Evolutionary conservation across 2,329 filamentous ascomycete genomes (phyloP), one percentile per base, ranked within the genome.

Genomic region (Tolypocladium album): DNA sequence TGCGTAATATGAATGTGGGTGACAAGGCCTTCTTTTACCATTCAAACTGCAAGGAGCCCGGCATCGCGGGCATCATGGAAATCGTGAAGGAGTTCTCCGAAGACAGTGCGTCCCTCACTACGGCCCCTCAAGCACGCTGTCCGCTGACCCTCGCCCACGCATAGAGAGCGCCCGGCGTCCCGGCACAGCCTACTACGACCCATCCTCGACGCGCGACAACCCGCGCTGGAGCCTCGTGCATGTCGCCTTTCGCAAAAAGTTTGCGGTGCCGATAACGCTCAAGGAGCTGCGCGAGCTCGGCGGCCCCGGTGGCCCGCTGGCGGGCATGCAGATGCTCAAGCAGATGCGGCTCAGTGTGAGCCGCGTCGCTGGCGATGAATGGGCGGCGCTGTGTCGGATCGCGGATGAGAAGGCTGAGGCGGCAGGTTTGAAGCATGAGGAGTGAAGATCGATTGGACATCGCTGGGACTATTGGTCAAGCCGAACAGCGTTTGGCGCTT

Each of bases 21-120:
- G 94, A 99, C 70, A 80, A 92, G 39, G 92, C 92, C 34, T 97
- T 99, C 76, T 97, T 99, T 77, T 97, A 97, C 71, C 93, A 97
- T 74, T 96, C 90, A 55, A 96, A 94, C 68, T 94, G 90, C 75
- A 96, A 95, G 71, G 83, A 88, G 31, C 92, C 92, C 0, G 93
- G 90, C 2, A 91, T 97, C 56, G 91, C 88, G 1, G 92, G 92
- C 1, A 84, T 88, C 22, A 92, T 96, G 88, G 89, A 94, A 68
- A 89, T 99, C 63, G 92, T 95, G 20, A 81, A 84, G 64, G 92
- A 96, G 70, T 88, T 90, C 65, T 87, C 88, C 2, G 82, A 90
- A 11, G 94, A 99, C 68, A 76, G 88, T 90, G 75, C 66, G 82
- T 74, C 36, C 17, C 20, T 11, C 11, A 3, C 8, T 8, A n/a